Conservation (phyloP, 2,329 filamentous ascomycete genomes). For the Penicillium vulpinum region DNA sequence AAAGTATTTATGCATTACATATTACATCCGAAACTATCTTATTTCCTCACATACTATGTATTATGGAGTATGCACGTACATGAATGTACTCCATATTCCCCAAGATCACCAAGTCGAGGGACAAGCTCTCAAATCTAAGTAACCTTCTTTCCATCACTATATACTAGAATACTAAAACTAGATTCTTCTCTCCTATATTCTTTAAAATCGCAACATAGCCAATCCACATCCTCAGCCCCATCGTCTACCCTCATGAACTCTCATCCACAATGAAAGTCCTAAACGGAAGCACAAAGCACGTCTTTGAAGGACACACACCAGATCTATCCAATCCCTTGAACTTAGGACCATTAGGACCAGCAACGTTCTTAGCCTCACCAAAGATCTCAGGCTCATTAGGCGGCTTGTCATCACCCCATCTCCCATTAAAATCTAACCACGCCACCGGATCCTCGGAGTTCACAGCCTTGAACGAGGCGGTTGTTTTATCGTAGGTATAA, state of each 20-base stretch:
- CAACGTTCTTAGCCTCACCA: conserved; percentile 57
- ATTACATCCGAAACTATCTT: too few relatives aligned
- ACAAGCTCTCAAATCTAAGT: background rate
- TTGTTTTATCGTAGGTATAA: conserved; percentile 53
- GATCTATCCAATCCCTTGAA: conserved; percentile 59
- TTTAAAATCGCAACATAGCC: background rate
- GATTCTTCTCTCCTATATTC: background rate
- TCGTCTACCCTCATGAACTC: background rate
- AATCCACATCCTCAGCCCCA: background rate
- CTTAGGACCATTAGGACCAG: conserved; percentile 62
- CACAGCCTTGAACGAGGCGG: conserved; percentile 50
- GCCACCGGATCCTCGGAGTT: conserved; percentile 49
- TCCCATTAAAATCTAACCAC: conserved; percentile 59
- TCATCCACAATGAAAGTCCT: conserved; percentile 20
- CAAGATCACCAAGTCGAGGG: background rate
- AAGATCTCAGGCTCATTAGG: conserved; percentile 52
- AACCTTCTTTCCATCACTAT: background rate
- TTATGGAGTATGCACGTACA: too few relatives aligned
- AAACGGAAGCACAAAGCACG: conserved; percentile 48
- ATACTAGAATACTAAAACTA: background rate
- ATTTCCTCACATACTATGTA: too few relatives aligned
- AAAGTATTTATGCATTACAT: too few relatives aligned
- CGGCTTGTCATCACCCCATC: conserved; percentile 64
- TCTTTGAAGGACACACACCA: conserved; percentile 57
- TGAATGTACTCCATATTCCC: too few relatives aligned